These are phyloP conservation scores for Prosopis cineraria DNA, from an alignment of 306 rosid species.

Conservation along the genomic window DNA sequence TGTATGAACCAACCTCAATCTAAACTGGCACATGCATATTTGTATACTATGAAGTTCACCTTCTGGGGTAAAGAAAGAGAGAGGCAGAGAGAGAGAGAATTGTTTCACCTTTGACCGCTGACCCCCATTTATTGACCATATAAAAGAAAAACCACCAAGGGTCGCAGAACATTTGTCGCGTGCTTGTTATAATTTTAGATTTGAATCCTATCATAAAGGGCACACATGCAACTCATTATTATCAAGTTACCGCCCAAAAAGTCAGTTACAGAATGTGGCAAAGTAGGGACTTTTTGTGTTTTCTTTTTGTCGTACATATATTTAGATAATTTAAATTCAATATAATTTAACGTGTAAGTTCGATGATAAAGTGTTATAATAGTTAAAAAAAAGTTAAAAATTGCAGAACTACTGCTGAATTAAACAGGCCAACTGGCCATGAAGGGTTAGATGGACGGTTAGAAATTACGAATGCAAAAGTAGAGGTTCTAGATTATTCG, in stretches of 20 bases:
- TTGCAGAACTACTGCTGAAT: too few relatives aligned
- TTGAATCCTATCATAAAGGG: not conserved
- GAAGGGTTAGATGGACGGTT: too few relatives aligned
- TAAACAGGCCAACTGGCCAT: too few relatives aligned
- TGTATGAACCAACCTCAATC: conserved; percentile 33
- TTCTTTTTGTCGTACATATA: not conserved
- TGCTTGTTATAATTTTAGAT: not conserved
- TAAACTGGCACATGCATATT: conserved; percentile 18
- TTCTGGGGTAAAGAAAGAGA: too few relatives aligned
- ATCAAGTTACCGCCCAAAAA: not conserved
- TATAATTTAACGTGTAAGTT: not conserved
- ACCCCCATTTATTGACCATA: not conserved
- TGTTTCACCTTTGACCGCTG: not conserved
- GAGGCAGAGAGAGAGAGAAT: too few relatives aligned
- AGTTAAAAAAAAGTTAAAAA: too few relatives aligned
- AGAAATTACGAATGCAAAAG: too few relatives aligned
- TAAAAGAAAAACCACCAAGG: not conserved
- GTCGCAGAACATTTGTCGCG: not conserved
- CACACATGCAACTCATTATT: not conserved
- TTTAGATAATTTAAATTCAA: too few relatives aligned
- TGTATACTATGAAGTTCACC: not conserved
- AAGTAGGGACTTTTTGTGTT: not conserved
- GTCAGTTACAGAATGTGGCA: not conserved
- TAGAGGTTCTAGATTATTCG: conserved; percentile 50
- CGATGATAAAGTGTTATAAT: too few relatives aligned